Evolutionary conservation across 176 grass and related monocot species (phyloP), one percentile per base, ranked within the genome.

Genomic region (Eragrostis curvula): DNA sequence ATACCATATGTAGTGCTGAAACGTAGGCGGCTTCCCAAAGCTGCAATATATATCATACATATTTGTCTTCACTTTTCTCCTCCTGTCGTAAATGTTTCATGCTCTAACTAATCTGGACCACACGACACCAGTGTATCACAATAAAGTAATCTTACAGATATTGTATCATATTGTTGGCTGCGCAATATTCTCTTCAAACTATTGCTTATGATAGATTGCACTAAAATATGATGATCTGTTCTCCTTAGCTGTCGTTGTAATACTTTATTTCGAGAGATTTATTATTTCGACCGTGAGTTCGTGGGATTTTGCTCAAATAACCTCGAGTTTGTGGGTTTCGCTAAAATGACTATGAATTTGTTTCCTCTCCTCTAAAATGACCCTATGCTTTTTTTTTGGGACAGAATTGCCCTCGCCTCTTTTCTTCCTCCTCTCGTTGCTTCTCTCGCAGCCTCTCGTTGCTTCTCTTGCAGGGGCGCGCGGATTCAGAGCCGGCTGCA

Each of bases 161-260:
- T 76, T 52, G 15, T 89, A 41, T 70, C 60, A 67, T 82, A 71
- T 69, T 66, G 65, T 71, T 85, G 23, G 45, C 9, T 47, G 70
- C 8, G 28, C 73, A 50, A 63, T 65, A 21, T 52, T 74, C 50
- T 75, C 50, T 74, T 79, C 49, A 47, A 76, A 67, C 65, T 49
- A 41, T 41, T 27, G 39, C 44, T 49, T 13, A 48, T 72, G 65
- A 15, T 72, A 72, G 65, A 81, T 71, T 49, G 11, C 2, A 27
- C 55, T 71, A 27, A 2, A 44, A 5, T 77, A 21, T 59, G 56
- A 8, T 45, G 21, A 17, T 50, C 9, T 10, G 36, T 30, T 68
- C 36, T 85, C n/a, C 45, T 77, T 77, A 71, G 46, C 28, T 68
- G 42, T 67, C 32, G 58, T 75, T 40, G 21, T 36, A 41, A 66